phyloP scores from a whole-genome alignment of 169 alveolate genomes.

The Miamiensis avidus region DNA sequence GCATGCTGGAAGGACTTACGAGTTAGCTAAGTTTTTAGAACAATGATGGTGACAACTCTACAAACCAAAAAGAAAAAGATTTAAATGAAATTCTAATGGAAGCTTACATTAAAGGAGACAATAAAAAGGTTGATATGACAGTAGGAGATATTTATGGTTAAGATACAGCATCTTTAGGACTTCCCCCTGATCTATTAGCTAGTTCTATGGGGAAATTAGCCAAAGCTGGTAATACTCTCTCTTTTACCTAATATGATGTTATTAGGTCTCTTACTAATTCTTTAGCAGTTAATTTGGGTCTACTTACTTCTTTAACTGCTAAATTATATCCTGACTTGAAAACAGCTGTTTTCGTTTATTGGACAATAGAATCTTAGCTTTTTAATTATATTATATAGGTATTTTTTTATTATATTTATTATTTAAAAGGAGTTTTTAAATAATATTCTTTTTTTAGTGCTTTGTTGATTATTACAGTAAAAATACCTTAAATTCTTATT shows the following conservation, averaged over 20 bases:
- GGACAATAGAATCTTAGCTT: slow-evolving; percentile 7
- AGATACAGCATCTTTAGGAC: background rate
- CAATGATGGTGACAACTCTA: no score
- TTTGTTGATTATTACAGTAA: background rate
- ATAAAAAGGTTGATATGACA: slow-evolving; percentile 16
- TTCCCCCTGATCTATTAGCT: slow-evolving; percentile 23
- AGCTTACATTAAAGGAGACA: slow-evolving; percentile 11
- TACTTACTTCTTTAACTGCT: slow-evolving; percentile 15
- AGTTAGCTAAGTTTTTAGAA: no score
- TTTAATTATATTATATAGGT: background rate
- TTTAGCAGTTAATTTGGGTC: slow-evolving; percentile 20
- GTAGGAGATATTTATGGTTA: slow-evolving; percentile 35
- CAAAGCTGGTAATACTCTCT: background rate
- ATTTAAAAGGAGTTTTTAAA: background rate
- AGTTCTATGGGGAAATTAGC: slow-evolving; percentile 25
- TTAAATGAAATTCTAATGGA: slow-evolving; percentile 3
- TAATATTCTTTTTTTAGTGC: background rate
- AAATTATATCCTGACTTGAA: slow-evolving; percentile 13
- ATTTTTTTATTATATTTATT: no score
- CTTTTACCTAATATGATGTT: background rate
- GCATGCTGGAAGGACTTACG: background rate
- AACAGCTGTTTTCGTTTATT: slow-evolving; percentile 9
- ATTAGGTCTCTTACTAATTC: slow-evolving; percentile 4
- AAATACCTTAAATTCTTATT: no score
- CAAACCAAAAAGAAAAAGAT: background rate